These are phyloP conservation scores for Penicillium subrubescens DNA, from an alignment of 495 filamentous ascomycete species.

Conservation along the genomic window DNA sequence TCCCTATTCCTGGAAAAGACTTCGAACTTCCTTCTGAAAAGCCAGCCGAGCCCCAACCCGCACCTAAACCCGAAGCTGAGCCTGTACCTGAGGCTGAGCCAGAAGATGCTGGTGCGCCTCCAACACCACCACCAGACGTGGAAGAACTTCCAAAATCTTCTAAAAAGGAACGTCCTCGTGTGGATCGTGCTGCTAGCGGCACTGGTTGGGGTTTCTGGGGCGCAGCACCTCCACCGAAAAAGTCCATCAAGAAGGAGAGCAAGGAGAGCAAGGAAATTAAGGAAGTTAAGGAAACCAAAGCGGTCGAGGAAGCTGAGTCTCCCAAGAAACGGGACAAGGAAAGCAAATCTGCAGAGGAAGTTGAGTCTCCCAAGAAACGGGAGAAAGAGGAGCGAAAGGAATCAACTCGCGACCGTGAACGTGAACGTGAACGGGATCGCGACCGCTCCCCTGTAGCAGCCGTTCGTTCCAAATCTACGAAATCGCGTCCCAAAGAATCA, in stretches of 20 bases:
- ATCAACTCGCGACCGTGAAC: conserved; percentile 10
- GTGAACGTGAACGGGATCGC: not conserved
- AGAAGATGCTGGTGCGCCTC: conserved; percentile 38
- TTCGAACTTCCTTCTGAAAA: conserved; percentile 44
- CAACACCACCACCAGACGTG: conserved; percentile 57
- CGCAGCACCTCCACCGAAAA: conserved; percentile 51
- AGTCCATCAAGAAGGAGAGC: conserved; percentile 46
- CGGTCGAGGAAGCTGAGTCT: conserved; percentile 29
- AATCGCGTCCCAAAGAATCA: conserved; percentile 39
- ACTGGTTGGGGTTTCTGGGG: conserved; percentile 64
- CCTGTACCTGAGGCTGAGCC: conserved; percentile 22
- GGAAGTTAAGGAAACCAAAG: conserved; percentile 33
- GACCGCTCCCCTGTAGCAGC: conserved; percentile 32
- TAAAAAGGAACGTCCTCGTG: conserved; percentile 62
- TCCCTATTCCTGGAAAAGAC: conserved; percentile 44
- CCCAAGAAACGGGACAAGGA: conserved; percentile 13
- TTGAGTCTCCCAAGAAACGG: conserved; percentile 25
- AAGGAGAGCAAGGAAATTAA: conserved; percentile 36
- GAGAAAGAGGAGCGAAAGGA: conserved; percentile 17
- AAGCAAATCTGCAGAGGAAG: conserved; percentile 38
- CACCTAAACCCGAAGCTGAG: conserved; percentile 27
- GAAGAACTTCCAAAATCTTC: conserved; percentile 43
- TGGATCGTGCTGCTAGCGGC: conserved; percentile 49
- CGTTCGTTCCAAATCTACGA: conserved; percentile 53
- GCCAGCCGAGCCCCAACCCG: conserved; percentile 16